These are phyloP conservation scores for Didymella pinodella DNA, from an alignment of 2,329 filamentous ascomycete genomes.

Conservation along the genomic window DNA sequence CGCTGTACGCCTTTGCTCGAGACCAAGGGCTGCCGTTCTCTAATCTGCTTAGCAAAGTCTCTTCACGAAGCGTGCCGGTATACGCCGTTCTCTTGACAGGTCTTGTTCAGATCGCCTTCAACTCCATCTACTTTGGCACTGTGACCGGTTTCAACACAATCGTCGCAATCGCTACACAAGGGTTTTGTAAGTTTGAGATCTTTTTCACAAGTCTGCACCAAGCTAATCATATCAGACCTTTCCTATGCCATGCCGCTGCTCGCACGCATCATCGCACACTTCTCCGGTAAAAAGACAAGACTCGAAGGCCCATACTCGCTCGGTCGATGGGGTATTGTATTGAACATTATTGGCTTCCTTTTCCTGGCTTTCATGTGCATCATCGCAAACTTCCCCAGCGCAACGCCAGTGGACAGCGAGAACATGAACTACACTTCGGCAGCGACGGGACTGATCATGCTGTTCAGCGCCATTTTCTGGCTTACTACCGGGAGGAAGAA, in stretches of 20 bases:
- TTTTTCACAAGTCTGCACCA: too few relatives aligned
- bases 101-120: constrained; percentile 61
- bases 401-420: constrained; percentile 59
- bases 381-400: constrained; percentile 64
- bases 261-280: constrained; percentile 58
- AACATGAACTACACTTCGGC: constrained; percentile 68
- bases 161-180: constrained; percentile 64
- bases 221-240: constrained; percentile 52
- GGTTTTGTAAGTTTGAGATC: constrained; percentile 57
- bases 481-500: constrained; percentile 59
- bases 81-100: constrained; percentile 59
- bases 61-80: constrained; percentile 59
- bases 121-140: constrained; percentile 64
- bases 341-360: constrained; percentile 61
- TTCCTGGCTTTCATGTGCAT: constrained; percentile 64
- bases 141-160: constrained; percentile 65
- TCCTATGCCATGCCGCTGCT: constrained; percentile 66
- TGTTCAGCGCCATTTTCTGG: constrained; percentile 62
- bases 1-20: constrained; percentile 59
- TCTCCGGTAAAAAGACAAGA: constrained; percentile 53
- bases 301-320: constrained; percentile 57
- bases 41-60: constrained; percentile 55
- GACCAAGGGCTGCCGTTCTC: constrained; percentile 64
- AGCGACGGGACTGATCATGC: constrained; percentile 62
- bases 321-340: constrained; percentile 53